Base-by-base conservation (phyloP, 2,329 filamentous ascomycete genomes). In the Neonectria neomacrospora region DNA sequence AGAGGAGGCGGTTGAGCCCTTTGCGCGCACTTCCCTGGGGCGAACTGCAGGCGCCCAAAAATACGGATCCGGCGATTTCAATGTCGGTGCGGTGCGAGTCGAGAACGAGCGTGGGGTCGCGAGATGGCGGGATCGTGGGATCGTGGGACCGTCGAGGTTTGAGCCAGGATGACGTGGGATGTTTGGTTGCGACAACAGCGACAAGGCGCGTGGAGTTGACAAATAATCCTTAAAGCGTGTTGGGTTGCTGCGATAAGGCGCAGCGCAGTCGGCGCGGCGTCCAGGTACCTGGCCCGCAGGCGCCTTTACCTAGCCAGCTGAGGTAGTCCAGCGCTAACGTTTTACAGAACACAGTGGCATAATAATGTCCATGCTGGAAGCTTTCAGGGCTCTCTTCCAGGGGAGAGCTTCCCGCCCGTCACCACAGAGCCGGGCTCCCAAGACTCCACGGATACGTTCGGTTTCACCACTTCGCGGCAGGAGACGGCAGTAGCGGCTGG, bases 401-500 rank as follows among this genome's bases (percentile, higher is more conserved):
- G 45, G 22, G 37, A 44, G 51, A 48, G 26, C 39, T 22, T 45
- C 47, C n/a, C n/a, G n/a, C n/a, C n/a, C n/a, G n/a, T n/a, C 41
- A 14, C 18, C 37, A 18, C 23, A 60, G 54, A 47, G 20, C 45
- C 6, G 23, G 6, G 23, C 20, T 20, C 8, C 44, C 34, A 34
- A 26, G 48, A 64, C 52, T 56, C 60, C 14, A 58, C 59, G 47
- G 64, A 54, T 70, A 69, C 67, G 50, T 59, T 47, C 41, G 62
- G 56, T 52, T 64, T 62, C 58, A 54, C 50, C 30, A 14, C 54
- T 67, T 54, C 54, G 53, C 71, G 69, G 71, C 67, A 59, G 53
- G 67, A 66, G 28, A 52, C 71, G 69, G 69, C 60, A 68, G 65
- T 61, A 58, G 51, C 70, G 71, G 71, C 61, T 73, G 69, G 69